phyloP scores from a whole-genome alignment of 176 grass and related monocot genomes.

The Oryza punctata region DNA sequence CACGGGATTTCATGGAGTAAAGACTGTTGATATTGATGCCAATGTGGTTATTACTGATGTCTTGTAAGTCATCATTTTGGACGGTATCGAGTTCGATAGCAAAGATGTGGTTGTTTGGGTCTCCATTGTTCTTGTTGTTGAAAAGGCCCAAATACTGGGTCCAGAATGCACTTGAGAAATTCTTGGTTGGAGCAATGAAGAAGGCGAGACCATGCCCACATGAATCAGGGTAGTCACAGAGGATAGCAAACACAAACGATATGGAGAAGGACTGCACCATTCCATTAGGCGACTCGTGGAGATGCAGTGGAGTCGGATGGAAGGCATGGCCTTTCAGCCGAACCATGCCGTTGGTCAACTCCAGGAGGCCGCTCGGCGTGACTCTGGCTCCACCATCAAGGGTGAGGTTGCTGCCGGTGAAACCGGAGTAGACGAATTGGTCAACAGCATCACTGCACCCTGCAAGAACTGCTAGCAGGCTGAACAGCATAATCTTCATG shows the following conservation, averaged over 20 bases:
- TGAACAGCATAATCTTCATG: slow-evolving; percentile 16
- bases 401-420: slow-evolving; percentile 6
- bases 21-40: slow-evolving; percentile 33
- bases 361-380: not conserved
- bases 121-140: not conserved
- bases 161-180: slow-evolving; percentile 10
- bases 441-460: not conserved
- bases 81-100: slow-evolving; percentile 41
- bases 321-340: slow-evolving; percentile 10
- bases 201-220: slow-evolving; percentile 39
- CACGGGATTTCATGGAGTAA: not conserved
- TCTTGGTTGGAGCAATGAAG: slow-evolving; percentile 32
- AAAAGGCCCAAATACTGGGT: slow-evolving; percentile 42
- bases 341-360: slow-evolving; percentile 26
- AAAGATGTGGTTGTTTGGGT: slow-evolving; percentile 27
- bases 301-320: not conserved
- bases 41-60: slow-evolving; percentile 30
- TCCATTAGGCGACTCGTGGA: not conserved
- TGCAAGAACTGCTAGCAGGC: not conserved
- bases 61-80: not conserved
- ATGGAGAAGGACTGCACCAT: slow-evolving; percentile 28
- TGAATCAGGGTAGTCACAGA: not conserved
- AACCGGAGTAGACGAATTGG: slow-evolving; percentile 20
- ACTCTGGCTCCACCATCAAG: slow-evolving; percentile 3
- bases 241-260: slow-evolving; percentile 27